phyloP scores from a whole-genome alignment of 208 protist genomes.

The Trypanosoma lewisi region DNA sequence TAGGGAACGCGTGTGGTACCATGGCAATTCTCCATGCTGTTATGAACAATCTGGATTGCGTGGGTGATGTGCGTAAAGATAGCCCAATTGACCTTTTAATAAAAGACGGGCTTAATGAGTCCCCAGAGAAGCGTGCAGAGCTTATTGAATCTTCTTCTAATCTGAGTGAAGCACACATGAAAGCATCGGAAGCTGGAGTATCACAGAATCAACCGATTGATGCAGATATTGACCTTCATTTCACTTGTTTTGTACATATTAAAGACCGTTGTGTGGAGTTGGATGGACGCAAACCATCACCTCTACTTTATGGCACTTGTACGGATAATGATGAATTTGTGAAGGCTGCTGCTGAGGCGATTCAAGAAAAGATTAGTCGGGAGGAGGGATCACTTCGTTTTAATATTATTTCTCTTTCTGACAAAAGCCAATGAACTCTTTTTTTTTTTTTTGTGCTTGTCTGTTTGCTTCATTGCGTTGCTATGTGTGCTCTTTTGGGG shows the following conservation, averaged over 20 bases:
- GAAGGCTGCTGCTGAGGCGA: conserved; percentile 52
- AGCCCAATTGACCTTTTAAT: conserved; percentile 34
- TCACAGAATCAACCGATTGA: conserved; percentile 63
- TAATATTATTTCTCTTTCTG: conserved; percentile 74
- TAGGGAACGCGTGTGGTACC: conserved; percentile 95
- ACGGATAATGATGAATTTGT: conserved; percentile 63
- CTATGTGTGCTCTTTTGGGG: conserved; percentile 1
- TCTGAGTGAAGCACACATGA: conserved; percentile 60
- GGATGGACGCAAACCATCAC: conserved; percentile 87
- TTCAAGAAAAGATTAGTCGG: conserved; percentile 68
- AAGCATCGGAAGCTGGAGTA: conserved; percentile 56
- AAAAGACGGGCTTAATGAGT: conserved; percentile 25
- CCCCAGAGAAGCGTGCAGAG: conserved; percentile 32
- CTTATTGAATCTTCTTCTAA: conserved; percentile 35
- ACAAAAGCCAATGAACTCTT: conserved; percentile 4
- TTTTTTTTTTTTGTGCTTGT: conserved; percentile 2
- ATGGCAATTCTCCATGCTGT: conserved; percentile 92
- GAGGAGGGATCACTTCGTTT: conserved; percentile 66
- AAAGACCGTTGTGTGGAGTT: conserved; percentile 92
- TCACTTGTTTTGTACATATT: conserved; percentile 88
- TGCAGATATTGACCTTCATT: conserved; percentile 91
- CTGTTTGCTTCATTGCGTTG: conserved; percentile 7
- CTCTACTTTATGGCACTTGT: conserved; percentile 82
- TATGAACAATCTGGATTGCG: conserved; percentile 80
- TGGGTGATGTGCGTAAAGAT: conserved; percentile 40